Base-by-base conservation (phyloP, 2,329 filamentous ascomycete genomes). In the Cladobotryum mycophilum region DNA sequence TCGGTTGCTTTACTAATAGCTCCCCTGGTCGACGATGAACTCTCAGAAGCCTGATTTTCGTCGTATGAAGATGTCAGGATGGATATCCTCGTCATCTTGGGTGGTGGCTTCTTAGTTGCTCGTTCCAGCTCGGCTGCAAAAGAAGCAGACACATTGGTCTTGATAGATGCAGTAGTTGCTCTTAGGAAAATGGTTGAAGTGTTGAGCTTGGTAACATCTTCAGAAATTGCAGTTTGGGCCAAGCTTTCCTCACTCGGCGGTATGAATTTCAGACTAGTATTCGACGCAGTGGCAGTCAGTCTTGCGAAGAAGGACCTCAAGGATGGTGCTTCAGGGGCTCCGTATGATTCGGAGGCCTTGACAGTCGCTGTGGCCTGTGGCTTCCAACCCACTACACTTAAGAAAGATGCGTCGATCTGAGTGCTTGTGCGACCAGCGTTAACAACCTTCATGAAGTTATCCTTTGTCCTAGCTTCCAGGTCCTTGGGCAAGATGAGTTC, bases 81-180 rank as follows among this genome's bases (percentile, higher is more conserved):
- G 6, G 92, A 86, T 22, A 99, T 80, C 47, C 84, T 88, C 0
- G 93, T 95, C 11, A 79, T 80, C 64, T 89, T 96, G 1, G 93
- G 93, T 1, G 95, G 93, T 3, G 91, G 89, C 63, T 99, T 99
- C 70, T 97, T 96, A 1, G 95, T 99, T 14, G 95, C 93, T 54
- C 95, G 82, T 70, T 97, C 90, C 11, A 99, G 79, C 65, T 99
- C 95, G 1, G 84, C 78, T 3, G 89, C 84, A 60, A 97, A 89
- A 37, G 76, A 81, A 30, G 79, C 71, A 17, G 80, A 75, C 1
- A 96, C 84, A 43, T 80, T 87, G 0, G 91, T 95, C 59, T 82
- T 80, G 33, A 97, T 84, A 42, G 81, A 80, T 30, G 92, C 91
- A 8, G 90, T 91, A 43, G 88, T 96, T 17, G 95, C 87, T 45